Percentiles rank a stretch among this genome's conserved stretches.
Conservation (phyloP, 371 early-diverging fungal species). For the Lichtheimia ramosa region DNA sequence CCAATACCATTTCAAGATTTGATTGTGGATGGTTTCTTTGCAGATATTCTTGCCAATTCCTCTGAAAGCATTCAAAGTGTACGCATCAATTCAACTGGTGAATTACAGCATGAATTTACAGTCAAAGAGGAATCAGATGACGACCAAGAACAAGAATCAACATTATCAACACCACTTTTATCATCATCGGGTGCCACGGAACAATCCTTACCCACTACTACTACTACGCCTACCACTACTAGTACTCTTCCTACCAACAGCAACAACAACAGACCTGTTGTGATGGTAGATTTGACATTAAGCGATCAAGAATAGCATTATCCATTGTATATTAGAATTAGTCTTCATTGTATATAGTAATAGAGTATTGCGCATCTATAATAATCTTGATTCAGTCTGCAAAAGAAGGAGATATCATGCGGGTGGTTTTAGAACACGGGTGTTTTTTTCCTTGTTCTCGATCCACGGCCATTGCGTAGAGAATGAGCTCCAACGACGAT, state of each 20-base stretch:
- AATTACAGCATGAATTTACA: constrained; percentile 39
- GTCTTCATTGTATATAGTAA: background rate
- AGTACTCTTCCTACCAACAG: too few species aligned
- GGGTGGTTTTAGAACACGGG: background rate
- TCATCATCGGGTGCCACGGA: background rate
- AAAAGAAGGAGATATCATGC: background rate
- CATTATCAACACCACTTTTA: background rate
- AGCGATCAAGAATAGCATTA: background rate
- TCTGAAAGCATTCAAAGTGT: constrained; percentile 54
- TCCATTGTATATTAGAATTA: background rate
- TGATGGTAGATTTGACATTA: background rate
- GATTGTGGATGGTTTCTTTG: constrained; percentile 68
- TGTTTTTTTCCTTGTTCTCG: background rate
- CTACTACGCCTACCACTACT: background rate
- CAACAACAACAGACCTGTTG: too few species aligned
- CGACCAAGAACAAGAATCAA: constrained; percentile 21
- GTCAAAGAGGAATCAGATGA: constrained; percentile 6
- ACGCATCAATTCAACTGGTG: constrained; percentile 61
- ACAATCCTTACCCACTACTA: background rate
- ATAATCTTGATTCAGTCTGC: background rate
- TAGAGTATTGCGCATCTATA: background rate
- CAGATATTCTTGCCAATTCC: constrained; percentile 56
- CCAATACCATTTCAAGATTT: constrained; percentile 63
- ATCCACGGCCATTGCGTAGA: background rate
- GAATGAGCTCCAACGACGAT: constrained; percentile 14